Percentiles rank a stretch among this genome's conserved stretches.
Conservation (phyloP, 306 rosid genomes). For the Benincasa hispida region DNA sequence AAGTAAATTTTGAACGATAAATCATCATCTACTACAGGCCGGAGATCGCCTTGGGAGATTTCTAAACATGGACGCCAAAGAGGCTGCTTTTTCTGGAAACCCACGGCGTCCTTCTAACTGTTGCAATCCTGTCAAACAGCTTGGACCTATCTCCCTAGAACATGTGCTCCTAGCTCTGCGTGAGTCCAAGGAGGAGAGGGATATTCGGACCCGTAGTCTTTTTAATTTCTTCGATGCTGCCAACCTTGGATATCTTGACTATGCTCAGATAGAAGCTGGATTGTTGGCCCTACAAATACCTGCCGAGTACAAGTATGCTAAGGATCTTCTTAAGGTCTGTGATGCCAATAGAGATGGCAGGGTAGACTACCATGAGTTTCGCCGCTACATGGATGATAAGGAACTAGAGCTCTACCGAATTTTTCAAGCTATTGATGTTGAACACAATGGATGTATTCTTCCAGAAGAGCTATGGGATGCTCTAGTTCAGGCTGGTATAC, state of each 20-base stretch:
- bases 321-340: slow-evolving; percentile 63
- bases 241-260: slow-evolving; percentile 53
- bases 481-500: slow-evolving; percentile 68
- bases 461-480: slow-evolving; percentile 98
- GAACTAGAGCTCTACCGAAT: slow-evolving; percentile 88
- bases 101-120: slow-evolving; percentile 14
- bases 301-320: slow-evolving; percentile 69
- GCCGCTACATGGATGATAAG: slow-evolving; percentile 78
- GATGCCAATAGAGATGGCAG: slow-evolving; percentile 70
- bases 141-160: slow-evolving; percentile 68
- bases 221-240: slow-evolving; percentile 65
- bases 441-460: slow-evolving; percentile 76
- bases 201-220: slow-evolving; percentile 43
- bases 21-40: not conserved
- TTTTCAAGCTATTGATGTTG: slow-evolving; percentile 91
- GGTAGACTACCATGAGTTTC: slow-evolving; percentile 66
- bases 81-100: not conserved
- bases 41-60: not conserved
- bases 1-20: not conserved
- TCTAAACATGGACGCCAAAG: slow-evolving; percentile 2
- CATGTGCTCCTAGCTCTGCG: slow-evolving; percentile 72
- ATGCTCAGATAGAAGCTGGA: slow-evolving; percentile 64
- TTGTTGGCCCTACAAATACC: slow-evolving; percentile 76
- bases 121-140: slow-evolving; percentile 46
- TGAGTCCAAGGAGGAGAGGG: slow-evolving; percentile 79